Conservation (phyloP, 495 filamentous ascomycete genomes). For the Sordaria brevicollis region DNA sequence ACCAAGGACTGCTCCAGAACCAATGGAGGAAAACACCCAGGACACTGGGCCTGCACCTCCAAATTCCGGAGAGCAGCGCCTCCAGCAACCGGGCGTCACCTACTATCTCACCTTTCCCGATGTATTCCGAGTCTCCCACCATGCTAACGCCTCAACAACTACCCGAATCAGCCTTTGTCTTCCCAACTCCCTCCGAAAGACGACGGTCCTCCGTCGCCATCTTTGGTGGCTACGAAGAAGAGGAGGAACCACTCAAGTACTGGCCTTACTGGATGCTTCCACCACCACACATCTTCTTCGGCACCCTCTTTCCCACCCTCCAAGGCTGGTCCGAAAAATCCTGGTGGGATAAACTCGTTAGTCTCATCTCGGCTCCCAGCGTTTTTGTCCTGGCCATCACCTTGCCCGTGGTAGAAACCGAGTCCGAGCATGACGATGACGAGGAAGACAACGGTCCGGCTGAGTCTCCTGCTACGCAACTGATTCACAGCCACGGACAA, state of each 20-base stretch:
- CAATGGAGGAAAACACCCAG: background rate
- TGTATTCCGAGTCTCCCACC: conserved; percentile 32
- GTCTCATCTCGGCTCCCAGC: conserved; percentile 72
- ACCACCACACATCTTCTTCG: conserved; percentile 54
- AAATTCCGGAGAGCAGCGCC: conserved; percentile 33
- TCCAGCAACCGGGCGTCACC: conserved; percentile 38
- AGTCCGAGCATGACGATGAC: conserved; percentile 37
- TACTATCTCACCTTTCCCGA: conserved; percentile 31
- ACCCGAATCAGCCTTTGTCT: conserved; percentile 21
- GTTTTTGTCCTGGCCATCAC: conserved; percentile 87
- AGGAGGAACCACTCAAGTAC: conserved; percentile 43
- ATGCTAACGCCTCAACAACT: conserved; percentile 30
- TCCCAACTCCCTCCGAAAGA: conserved; percentile 18
- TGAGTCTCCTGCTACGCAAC: conserved; percentile 8
- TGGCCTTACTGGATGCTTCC: conserved; percentile 70
- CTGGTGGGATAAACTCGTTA: conserved; percentile 65
- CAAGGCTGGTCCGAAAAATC: conserved; percentile 67
- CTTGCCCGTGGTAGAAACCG: conserved; percentile 75
- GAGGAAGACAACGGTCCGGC: conserved; percentile 22
- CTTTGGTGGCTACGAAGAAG: conserved; percentile 37
- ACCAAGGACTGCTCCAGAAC: background rate
- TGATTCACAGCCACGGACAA: conserved; percentile 7
- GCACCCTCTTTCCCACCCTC: conserved; percentile 83
- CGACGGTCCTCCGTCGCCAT: conserved; percentile 13
- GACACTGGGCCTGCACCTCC: conserved; percentile 9